A percentile compares a stretch with the other conserved stretches of the same genome.
Conservation (phyloP, 2,329 filamentous ascomycete species). For the Sporothrix brunneoviolacea region DNA sequence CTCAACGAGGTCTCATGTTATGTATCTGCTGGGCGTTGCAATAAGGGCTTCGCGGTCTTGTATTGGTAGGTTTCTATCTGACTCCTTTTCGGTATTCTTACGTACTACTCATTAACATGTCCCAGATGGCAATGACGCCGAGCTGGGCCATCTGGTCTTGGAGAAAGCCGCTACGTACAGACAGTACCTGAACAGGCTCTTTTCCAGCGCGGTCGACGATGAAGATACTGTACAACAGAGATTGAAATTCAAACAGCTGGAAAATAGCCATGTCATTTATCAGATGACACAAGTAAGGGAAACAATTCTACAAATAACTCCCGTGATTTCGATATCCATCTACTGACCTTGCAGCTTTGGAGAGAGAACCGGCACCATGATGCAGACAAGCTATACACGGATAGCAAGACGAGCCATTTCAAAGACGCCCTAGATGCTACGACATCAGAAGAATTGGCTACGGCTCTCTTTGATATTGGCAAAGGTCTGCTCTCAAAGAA, state of each 20-base stretch:
- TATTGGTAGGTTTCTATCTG: slow-evolving; percentile 39
- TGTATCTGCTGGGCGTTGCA: slow-evolving; percentile 9
- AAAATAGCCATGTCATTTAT: slow-evolving; percentile 58
- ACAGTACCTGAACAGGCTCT: slow-evolving; percentile 26
- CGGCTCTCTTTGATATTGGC: slow-evolving; percentile 68
- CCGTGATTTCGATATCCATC: not conserved
- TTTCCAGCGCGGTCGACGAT: slow-evolving; percentile 22
- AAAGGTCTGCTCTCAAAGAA: slow-evolving; percentile 46
- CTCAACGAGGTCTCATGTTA: not conserved
- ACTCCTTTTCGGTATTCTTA: not conserved
- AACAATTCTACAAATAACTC: too few relatives aligned
- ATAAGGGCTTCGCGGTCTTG: slow-evolving; percentile 39
- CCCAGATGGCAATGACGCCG: slow-evolving; percentile 45
- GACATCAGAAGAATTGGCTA: slow-evolving; percentile 55
- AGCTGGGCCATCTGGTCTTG: slow-evolving; percentile 54
- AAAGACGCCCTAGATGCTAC: slow-evolving; percentile 36
- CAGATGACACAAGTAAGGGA: slow-evolving; percentile 61
- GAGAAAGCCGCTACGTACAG: slow-evolving; percentile 55
- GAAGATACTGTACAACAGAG: slow-evolving; percentile 17
- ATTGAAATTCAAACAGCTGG: slow-evolving; percentile 31
- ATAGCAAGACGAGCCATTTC: slow-evolving; percentile 43
- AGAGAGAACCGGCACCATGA: slow-evolving; percentile 65
- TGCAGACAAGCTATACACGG: slow-evolving; percentile 66
- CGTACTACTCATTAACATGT: slow-evolving; percentile 8
- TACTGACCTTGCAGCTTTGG: slow-evolving; percentile 50